Conservation (phyloP, 176 grass and related monocot species). For the maize (Zea mays) region DNA sequence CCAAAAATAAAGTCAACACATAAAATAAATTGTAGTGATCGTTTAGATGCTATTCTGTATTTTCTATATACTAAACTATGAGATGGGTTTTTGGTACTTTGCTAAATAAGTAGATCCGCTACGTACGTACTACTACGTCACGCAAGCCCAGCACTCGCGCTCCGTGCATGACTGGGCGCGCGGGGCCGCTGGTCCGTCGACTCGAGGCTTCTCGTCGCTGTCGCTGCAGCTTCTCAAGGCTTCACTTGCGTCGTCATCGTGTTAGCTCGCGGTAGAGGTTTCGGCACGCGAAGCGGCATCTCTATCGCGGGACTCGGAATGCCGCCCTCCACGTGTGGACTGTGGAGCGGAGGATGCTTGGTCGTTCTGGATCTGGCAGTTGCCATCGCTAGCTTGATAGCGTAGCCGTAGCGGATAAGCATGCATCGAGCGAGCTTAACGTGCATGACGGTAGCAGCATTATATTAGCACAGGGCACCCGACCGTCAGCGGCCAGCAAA, state of each 20-base stretch:
- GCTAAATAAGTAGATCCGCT: too few species aligned
- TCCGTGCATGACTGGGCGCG: neutral
- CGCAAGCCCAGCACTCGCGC: neutral
- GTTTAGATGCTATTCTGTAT: too few species aligned
- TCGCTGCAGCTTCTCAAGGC: neutral
- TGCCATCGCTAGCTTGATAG: neutral
- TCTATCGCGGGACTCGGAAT: neutral
- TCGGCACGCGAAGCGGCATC: neutral
- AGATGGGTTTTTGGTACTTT: too few species aligned
- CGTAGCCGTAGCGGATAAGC: neutral
- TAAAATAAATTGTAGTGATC: too few species aligned
- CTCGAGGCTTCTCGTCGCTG: neutral
- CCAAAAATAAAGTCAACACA: too few species aligned
- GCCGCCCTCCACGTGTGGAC: neutral
- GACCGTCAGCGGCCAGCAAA: neutral
- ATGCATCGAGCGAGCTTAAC: neutral
- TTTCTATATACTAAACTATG: too few species aligned
- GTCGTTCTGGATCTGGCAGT: neutral
- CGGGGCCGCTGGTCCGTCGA: neutral
- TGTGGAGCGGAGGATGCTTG: neutral
- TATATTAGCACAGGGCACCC: neutral
- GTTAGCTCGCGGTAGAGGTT: conserved; percentile 2
- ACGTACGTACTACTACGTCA: too few species aligned
- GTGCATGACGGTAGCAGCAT: neutral
- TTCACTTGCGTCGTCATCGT: neutral